phyloP scores from a whole-genome alignment of 768 basidiomycete species.

The Tricholoma bakamatsutake region DNA sequence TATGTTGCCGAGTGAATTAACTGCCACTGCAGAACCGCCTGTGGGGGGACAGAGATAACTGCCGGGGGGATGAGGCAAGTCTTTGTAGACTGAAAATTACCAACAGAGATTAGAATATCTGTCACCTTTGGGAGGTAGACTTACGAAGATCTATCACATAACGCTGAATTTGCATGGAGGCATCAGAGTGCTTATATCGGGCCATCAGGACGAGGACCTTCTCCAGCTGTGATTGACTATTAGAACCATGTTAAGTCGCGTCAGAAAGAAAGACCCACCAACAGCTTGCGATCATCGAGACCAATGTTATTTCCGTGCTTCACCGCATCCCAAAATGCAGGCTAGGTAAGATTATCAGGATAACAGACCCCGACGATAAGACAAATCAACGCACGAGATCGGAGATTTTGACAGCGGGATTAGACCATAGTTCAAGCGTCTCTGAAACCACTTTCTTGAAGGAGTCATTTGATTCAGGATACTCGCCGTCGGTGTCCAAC shows the following conservation, averaged over 20 bases:
- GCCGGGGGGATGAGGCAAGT: constrained; percentile 70
- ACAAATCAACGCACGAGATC: constrained; percentile 23
- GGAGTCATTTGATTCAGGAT: constrained; percentile 11
- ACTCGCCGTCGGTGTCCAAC: constrained; percentile 30
- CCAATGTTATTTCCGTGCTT: constrained; percentile 32
- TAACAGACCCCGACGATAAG: neutral
- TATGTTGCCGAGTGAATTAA: constrained; percentile 12
- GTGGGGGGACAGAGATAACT: constrained; percentile 35
- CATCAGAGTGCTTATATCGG: constrained; percentile 26
- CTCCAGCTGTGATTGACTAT: constrained; percentile 49
- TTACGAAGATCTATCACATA: constrained; percentile 49
- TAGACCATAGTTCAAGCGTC: constrained; percentile 23
- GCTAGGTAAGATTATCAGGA: constrained; percentile 24
- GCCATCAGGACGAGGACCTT: constrained; percentile 56
- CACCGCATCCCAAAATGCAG: constrained; percentile 44
- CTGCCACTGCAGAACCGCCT: neutral
- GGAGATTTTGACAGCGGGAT: constrained; percentile 18
- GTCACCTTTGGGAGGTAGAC: constrained; percentile 19
- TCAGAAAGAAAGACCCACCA: constrained; percentile 34
- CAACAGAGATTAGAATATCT: constrained; percentile 5
- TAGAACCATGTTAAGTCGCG: neutral
- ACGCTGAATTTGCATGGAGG: constrained; percentile 39
- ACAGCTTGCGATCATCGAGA: constrained; percentile 54
- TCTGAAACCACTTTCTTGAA: constrained; percentile 24
- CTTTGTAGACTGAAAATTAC: constrained; percentile 56